phyloP scores from a whole-genome alignment of 352 stramenopile species.

The Elongisporangium senticosum region DNA sequence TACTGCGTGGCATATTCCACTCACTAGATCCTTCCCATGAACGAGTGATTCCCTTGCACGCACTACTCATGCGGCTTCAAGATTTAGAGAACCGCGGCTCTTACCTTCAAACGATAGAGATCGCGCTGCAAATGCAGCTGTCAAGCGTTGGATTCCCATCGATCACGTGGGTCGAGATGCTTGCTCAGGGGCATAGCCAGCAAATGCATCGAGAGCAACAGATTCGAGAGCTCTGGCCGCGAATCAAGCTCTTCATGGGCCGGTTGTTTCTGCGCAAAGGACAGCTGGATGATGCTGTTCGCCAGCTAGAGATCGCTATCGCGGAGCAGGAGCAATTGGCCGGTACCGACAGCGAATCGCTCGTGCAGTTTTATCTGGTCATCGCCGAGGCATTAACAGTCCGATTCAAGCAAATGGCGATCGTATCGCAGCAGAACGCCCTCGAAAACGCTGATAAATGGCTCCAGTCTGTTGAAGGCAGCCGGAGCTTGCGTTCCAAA shows the following conservation, averaged over 20 bases:
- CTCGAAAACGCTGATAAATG: conserved; percentile 38
- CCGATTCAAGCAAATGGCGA: conserved; percentile 42
- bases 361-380: conserved; percentile 56
- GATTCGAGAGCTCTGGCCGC: conserved; percentile 23
- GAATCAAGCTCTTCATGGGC: conserved; percentile 43
- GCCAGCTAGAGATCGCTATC: conserved; percentile 40
- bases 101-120: conserved; percentile 21
- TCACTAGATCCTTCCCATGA: conserved; percentile 36
- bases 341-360: conserved; percentile 12
- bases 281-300: conserved; percentile 50
- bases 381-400: conserved; percentile 45
- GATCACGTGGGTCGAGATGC: conserved; percentile 26
- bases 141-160: conserved; percentile 6
- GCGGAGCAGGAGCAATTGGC: conserved; percentile 31
- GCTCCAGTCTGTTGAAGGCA: conserved; percentile 46
- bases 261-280: conserved; percentile 47
- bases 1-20: conserved; percentile 27
- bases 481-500: conserved; percentile 29
- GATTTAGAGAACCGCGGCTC: conserved; percentile 6
- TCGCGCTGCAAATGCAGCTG: conserved; percentile 12
- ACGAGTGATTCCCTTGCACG: conserved; percentile 35
- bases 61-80: conserved; percentile 28
- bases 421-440: conserved; percentile 40
- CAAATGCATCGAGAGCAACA: conserved; percentile 6
- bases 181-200: conserved; percentile 13